Evolutionary conservation across 768 basidiomycete species (phyloP), one percentile per base, ranked within the genome.

Genomic region (Cystofilobasidium capitatum): DNA sequence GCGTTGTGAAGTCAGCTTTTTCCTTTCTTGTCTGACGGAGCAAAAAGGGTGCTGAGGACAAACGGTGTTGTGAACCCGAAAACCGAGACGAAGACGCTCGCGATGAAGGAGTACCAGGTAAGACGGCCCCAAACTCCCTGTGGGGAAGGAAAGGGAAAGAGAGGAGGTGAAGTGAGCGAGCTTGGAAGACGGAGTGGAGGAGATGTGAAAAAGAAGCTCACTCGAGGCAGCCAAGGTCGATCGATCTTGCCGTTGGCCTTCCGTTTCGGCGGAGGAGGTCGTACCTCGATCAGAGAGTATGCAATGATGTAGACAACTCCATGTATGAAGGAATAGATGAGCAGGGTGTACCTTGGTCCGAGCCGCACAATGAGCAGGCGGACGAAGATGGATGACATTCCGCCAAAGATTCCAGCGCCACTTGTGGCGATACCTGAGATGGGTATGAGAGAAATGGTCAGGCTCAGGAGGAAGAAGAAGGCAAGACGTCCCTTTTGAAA

Each of bases 11-110:
- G 45, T 16, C 9, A 24, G 22, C 8, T 10, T 47, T n/a, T n/a
- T n/a, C n/a, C n/a, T n/a, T n/a, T n/a, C n/a, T n/a, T n/a, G n/a
- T n/a, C n/a, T n/a, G n/a, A n/a, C n/a, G n/a, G n/a, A n/a, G n/a
- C n/a, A n/a, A n/a, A n/a, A n/a, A n/a, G n/a, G n/a, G n/a, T n/a
- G n/a, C n/a, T n/a, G n/a, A n/a, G n/a, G n/a, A n/a, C n/a, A n/a
- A n/a, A 65, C 33, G 64, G 57, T 12, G 64, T 35, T 24, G 20
- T n/a, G 57, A 58, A 65, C 26, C 64, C 64, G 26, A 59, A 65
- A 0, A 55, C 55, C 31, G 42, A 29, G 14, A 58, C 17, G 35
- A 65, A 65, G n/a, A 65, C 49, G n/a, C 24, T 26, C 17, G 17
- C n/a, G 20, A 44, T 35, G 20, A 65, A 37, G 1, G 64, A 65